Evolutionary conservation across 2,329 filamentous ascomycete species (phyloP), one percentile per base, ranked within the genome.

Genomic region (Clonostachys rhizophaga): DNA sequence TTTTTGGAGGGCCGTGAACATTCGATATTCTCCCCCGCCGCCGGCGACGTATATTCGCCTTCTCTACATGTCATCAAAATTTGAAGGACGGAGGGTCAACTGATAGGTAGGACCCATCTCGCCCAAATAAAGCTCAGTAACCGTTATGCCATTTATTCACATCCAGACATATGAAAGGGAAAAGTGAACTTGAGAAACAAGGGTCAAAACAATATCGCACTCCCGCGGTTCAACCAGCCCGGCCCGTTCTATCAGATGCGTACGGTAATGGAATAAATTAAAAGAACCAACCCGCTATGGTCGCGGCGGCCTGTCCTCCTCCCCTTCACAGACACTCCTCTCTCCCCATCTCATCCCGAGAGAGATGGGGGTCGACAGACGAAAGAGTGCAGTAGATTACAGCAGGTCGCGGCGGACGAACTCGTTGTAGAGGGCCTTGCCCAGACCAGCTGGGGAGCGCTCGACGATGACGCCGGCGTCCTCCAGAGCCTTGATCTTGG

Each of bases 331-430:
- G 24, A 30, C 16, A 14, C 40, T n/a, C 40, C 24, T 20, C 14
- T 16, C 40, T 18, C 40, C 14, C 24, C 24, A 8, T 30, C 16
- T 20, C 40, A 42, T 17, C 10, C 16, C 10, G 5, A 46, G 41
- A 11, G 48, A 49, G 37, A 45, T 46, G 37, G 42, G 45, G 46
- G 42, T 48, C 44, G 37, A 52, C 46, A 50, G 51, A 53, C 24
- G 24, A 30, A 30, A 30, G 24, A 30, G 24, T 30, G 24, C 9
- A 10, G 51, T 46, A 52, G 47, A 56, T 79, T 89, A 99, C 77
- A 99, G 83, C 68, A 99, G 77, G 74, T 99, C 94, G 56, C 89
- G 84, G 79, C 91, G 90, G 68, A 97, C 90, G 68, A 99, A 99
- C 78, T 97, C 89, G 54, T 89, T 86, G 66, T 95, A 89, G 63